Base-by-base conservation (phyloP, 1,284 basidiomycete genomes). In the Malassezia furfur region DNA sequence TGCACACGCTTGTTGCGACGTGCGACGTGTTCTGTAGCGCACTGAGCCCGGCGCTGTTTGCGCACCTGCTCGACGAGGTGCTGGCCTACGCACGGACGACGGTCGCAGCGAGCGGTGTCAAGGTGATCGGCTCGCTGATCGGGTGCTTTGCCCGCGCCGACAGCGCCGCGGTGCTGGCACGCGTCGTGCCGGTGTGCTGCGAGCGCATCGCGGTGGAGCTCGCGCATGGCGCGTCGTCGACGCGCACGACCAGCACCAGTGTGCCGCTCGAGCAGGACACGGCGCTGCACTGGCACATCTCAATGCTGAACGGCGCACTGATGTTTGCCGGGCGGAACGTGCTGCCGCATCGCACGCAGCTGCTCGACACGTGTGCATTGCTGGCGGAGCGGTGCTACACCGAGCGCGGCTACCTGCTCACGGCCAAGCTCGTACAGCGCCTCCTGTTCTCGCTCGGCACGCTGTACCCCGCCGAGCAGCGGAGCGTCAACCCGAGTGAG, bases 161-260 rank as follows among this genome's bases (percentile, higher is more conserved):
- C 57, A 84, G 89, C 9, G 80, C 82, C 58, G 83, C 85, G 78
- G 87, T 85, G 1, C 81, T 94, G 54, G 80, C 81, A 52, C 85
- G 83, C 67, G 86, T 96, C 75, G 77, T 96, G 61, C 85, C 87
- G 0, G 82, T 85, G 59, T 93, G 88, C 72, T 79, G 82, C 19
- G 77, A 78, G n/a, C 85, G 88, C 66, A 90, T 96, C 53, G 82
- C 85, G 58, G 81, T 84, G 47, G 93, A 98, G 74, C 77, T 98
- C 45, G 86, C 83, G 61, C 83, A 89, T 60, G 94, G 94, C 1
- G 91, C 94, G 0, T 91, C 89, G n/a, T 88, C 87, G 56, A 80
- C 85, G 34, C 80, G 89, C 30, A 96, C 89, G 8, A 96, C 91
- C 1, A 85, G 85, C 2, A 91, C 89, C 0, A 84, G 83, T 6